Conservation (phyloP, 192 early-diverging fungal genomes). For the Gonapodya prolifera region DNA sequence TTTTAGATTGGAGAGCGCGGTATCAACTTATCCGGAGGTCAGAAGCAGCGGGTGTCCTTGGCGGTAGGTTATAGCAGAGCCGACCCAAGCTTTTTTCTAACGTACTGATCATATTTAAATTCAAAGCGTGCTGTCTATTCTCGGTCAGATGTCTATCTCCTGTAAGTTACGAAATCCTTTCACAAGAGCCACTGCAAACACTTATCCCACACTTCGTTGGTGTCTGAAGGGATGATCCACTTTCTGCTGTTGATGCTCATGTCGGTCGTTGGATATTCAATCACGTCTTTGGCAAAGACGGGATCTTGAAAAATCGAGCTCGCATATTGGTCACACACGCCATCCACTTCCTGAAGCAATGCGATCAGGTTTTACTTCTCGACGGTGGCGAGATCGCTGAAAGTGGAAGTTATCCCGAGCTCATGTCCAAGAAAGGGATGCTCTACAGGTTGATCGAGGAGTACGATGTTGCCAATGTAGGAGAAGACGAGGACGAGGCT, state of each 20-base stretch:
- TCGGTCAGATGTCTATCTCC: background rate
- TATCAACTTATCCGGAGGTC: background rate
- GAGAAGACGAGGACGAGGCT: constrained; percentile 9
- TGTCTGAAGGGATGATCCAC: constrained; percentile 10
- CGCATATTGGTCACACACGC: constrained; percentile 73
- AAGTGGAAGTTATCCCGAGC: constrained; percentile 45
- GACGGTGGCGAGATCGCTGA: constrained; percentile 57
- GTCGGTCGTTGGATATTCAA: constrained; percentile 72
- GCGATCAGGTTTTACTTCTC: constrained; percentile 57
- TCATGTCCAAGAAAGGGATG: constrained; percentile 49
- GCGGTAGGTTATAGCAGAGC: too few relatives aligned
- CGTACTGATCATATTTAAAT: too few relatives aligned
- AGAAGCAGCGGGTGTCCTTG: background rate
- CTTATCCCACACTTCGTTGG: background rate
- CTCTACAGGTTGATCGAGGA: constrained; percentile 59
- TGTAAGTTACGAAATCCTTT: background rate
- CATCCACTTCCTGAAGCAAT: constrained; percentile 57
- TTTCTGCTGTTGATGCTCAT: constrained; percentile 56
- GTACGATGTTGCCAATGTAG: constrained; percentile 34
- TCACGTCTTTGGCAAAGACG: constrained; percentile 71
- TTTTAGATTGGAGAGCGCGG: background rate
- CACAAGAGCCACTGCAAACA: too few relatives aligned
- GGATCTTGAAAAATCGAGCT: constrained; percentile 60
- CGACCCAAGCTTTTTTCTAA: too few relatives aligned
- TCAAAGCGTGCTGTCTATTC: background rate